Evolutionary conservation across 2,329 filamentous ascomycete species (phyloP), one percentile per base, ranked within the genome.

Genomic region (Aaosphaeria pasadenensis): DNA sequence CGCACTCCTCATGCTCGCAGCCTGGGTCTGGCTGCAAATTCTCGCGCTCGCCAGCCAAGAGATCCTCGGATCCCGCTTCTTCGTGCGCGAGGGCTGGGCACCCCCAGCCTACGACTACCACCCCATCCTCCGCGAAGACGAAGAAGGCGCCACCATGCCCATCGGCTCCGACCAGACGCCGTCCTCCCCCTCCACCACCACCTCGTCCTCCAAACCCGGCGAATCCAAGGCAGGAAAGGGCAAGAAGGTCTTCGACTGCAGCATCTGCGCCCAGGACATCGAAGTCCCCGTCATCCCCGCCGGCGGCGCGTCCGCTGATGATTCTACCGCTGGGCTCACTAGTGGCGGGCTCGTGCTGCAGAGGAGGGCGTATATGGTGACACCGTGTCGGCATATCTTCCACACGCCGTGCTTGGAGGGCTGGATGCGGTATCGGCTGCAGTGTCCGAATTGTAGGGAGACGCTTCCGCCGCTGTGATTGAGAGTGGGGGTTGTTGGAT

Each of bases 361-460:
- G 31, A 78, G 92, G 51, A 82, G 91, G 43, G 79, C 82, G 58
- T 97, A 97, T 72, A 99, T 99, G 94, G 89, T 97, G 24, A 99
- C 94, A 48, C 94, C 94, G 42, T 99, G 94, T 70, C 78, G 91
- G 47, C 94, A 99, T 73, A 91, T 97, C 43, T 99, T 99, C 68
- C 94, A 99, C 67, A 94, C 86, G 48, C 77, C 80, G 31, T 99
- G 94, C 70, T 74, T 99, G 57, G 92, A 97, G 73, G 91, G 90
- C 36, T 97, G 94, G 94, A 94, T 99, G 88, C 82, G 89, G 65
- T 91, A 95, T 68, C 77, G 92, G 49, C 72, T 99, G 62, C 90
- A 96, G 74, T 99, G 94, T 73, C 94, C 94, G 1, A 96, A 96
- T 56, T 97, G 94, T 72, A 81, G 94, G 58, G 91, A 96, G 74